phyloP scores from a whole-genome alignment of 352 stramenopile genomes.

The Phytophthora pseudosyringae region DNA sequence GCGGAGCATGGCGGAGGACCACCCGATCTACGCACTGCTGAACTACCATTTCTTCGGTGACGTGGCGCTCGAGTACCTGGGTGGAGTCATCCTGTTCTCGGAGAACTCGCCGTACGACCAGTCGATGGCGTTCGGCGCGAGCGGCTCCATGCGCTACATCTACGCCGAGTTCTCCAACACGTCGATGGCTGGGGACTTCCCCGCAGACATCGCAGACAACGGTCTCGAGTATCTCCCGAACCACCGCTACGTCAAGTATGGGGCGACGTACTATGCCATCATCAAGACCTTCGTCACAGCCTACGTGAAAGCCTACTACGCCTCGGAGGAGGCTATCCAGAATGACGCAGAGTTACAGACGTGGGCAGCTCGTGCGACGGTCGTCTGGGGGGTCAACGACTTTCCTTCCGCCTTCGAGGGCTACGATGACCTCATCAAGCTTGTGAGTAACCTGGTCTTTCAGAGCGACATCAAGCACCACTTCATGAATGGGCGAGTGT shows the following conservation, averaged over 20 bases:
- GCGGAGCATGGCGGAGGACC: constrained; percentile 37
- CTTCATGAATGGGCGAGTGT: constrained; percentile 43
- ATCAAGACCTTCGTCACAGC: constrained; percentile 40
- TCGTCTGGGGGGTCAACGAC: constrained; percentile 31
- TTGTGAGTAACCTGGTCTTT: constrained; percentile 46
- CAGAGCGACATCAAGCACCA: constrained; percentile 45
- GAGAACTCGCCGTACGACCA: constrained; percentile 34
- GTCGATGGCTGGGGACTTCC: constrained; percentile 24
- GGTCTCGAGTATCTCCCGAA: constrained; percentile 31
- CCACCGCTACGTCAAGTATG: constrained; percentile 43
- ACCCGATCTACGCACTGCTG: constrained; percentile 49
- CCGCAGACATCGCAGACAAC: constrained; percentile 20
- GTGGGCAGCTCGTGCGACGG: constrained; percentile 34
- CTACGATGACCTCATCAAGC: constrained; percentile 28
- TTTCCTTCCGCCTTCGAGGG: constrained; percentile 33
- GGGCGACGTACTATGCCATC: constrained; percentile 24
- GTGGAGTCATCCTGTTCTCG: constrained; percentile 24
- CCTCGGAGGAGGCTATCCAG: constrained; percentile 22
- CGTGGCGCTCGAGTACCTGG: constrained; percentile 42
- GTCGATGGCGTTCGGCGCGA: constrained; percentile 41
- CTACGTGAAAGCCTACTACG: constrained; percentile 48
- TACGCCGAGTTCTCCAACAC: constrained; percentile 26
- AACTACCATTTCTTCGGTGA: constrained; percentile 44
- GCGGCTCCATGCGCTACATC: constrained; percentile 42
- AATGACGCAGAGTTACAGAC: constrained; percentile 50